Base-by-base conservation (phyloP, 2,329 filamentous ascomycete species). In the Penicillium crustosum region DNA sequence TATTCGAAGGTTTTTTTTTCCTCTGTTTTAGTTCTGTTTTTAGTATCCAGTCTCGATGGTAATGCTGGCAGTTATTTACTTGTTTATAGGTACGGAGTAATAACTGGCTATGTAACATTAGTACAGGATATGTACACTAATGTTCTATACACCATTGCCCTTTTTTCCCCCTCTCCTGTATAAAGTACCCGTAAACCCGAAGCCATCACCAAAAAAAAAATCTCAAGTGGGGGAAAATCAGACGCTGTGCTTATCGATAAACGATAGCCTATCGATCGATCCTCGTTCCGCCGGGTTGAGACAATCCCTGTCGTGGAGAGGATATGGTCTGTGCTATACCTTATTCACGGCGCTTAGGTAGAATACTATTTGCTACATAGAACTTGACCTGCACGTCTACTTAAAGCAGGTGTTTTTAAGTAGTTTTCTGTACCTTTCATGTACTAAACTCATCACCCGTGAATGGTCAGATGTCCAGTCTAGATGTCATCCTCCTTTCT, bases 211-310 rank as follows among this genome's bases (percentile, higher is more conserved):
- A 36, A 47, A 29, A 33, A 45, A 29, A 31, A 13, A 23, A 10
- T 10, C 29, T 6, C 31, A 44, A 31, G 36, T 45, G 47, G 51
- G 51, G 56, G 51, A 48, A 48, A 53, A 43, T 55, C 33, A 48
- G 47, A 55, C 23, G 47, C 36, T 44, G 39, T 43, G 47, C 55
- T 60, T 60, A 60, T 61, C 58, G 58, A 61, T 61, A 61, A 52
- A 51, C 58, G 47, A 59, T 58, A 61, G 55, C 58, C 58, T 61
- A 58, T 61, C 56, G 51, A 61, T 59, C 42, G 45, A 43, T 25
- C 27, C 33, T 38, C 42, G 50, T 36, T 48, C 53, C 42, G 57
- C 53, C 43, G 42, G 54, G 36, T 27, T 57, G 53, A 57, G 57
- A 57, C 57, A 50, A 44, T 27, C 53, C 53, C 39, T 55, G 47